phyloP scores from a whole-genome alignment of 129 eudicot genomes.

The Logfia minima region DNA sequence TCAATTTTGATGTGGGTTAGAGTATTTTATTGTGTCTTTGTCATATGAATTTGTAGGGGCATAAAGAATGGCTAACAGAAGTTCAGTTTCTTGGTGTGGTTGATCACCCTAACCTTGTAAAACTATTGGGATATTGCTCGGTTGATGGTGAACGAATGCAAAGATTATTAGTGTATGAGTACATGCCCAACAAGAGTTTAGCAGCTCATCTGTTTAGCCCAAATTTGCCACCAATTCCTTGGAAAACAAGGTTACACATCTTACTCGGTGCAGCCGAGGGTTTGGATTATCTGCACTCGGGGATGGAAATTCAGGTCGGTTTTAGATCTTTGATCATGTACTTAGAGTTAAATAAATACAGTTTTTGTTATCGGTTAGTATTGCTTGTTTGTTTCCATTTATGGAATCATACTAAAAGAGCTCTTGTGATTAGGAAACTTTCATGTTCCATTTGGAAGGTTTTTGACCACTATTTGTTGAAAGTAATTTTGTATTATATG shows the following conservation, averaged over 20 bases:
- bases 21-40: not conserved
- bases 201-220: conserved; percentile 67
- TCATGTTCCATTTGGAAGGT: not conserved
- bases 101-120: conserved; percentile 79
- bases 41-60: conserved; percentile 57
- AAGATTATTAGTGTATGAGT: conserved; percentile 67
- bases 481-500: conserved; percentile 1
- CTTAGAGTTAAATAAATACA: not conserved
- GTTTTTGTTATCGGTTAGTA: too few relatives aligned
- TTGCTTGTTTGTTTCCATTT: not conserved
- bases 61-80: conserved; percentile 85
- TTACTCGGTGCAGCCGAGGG: conserved; percentile 84
- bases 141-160: conserved; percentile 83
- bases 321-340: not conserved
- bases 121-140: conserved; percentile 79
- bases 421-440: not conserved
- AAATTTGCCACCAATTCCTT: conserved; percentile 51
- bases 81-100: conserved; percentile 80
- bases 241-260: conserved; percentile 64
- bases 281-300: conserved; percentile 69
- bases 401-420: not conserved
- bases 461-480: conserved; percentile 11
- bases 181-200: conserved; percentile 76
- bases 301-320: conserved; percentile 61
- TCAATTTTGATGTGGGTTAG: not conserved